phyloP scores from a whole-genome alignment of 352 stramenopile species.

The Globisporangium spiculum region DNA sequence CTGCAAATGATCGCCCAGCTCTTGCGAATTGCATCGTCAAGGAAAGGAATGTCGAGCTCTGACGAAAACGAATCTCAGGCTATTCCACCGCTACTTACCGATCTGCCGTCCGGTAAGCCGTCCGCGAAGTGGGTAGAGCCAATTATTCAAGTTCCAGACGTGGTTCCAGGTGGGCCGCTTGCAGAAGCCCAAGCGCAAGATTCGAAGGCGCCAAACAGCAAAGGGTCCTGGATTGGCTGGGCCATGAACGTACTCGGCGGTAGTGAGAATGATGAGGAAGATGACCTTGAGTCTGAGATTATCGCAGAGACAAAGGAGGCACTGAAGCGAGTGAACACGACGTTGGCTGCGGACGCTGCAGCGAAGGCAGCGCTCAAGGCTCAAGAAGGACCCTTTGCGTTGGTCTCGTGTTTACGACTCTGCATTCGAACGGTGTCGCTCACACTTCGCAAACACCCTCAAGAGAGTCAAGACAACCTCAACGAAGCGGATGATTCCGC shows the following conservation, averaged over 20 bases:
- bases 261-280: slow-evolving; percentile 52
- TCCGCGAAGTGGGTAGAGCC: not conserved
- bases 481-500: slow-evolving; percentile 17
- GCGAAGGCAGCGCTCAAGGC: slow-evolving; percentile 6
- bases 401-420: slow-evolving; percentile 46
- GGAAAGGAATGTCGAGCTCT: slow-evolving; percentile 22
- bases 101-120: not conserved
- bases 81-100: not conserved
- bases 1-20: slow-evolving; percentile 79
- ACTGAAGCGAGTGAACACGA: slow-evolving; percentile 29
- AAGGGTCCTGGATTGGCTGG: slow-evolving; percentile 64
- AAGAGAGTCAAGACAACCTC: slow-evolving; percentile 15
- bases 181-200: not conserved
- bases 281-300: slow-evolving; percentile 65
- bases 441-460: slow-evolving; percentile 62
- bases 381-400: slow-evolving; percentile 18
- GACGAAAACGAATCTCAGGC: not conserved
- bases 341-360: slow-evolving; percentile 15
- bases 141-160: not conserved
- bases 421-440: slow-evolving; percentile 57
- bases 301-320: slow-evolving; percentile 63
- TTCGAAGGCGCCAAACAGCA: slow-evolving; percentile 3
- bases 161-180: not conserved
- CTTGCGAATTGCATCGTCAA: slow-evolving; percentile 36
- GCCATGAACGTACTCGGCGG: slow-evolving; percentile 59